Conservation (phyloP, 2,329 filamentous ascomycete genomes). For the Thielaviopsis ethacetica region DNA sequence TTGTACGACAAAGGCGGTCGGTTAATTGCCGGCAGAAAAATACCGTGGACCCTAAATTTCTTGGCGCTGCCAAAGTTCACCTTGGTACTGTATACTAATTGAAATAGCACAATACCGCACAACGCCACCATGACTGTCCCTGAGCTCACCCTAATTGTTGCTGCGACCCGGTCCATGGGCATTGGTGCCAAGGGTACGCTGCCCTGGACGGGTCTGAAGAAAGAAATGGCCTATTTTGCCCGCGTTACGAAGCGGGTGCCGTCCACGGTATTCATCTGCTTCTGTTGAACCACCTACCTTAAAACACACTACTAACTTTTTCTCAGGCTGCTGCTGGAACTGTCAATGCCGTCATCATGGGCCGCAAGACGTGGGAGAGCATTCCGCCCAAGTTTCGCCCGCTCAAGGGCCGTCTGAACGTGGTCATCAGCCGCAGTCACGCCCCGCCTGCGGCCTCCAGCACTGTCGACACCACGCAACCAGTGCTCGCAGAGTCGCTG, state of each 20-base stretch:
- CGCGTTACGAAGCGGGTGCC: constrained; percentile 62
- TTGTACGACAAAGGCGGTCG: too few species aligned
- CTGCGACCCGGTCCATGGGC: constrained; percentile 78
- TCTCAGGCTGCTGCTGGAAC: constrained; percentile 19
- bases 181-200: constrained; percentile 67
- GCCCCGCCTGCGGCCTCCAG: constrained; percentile 12
- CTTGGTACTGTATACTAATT: too few species aligned
- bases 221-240: constrained; percentile 92
- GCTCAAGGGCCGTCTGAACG: constrained; percentile 62
- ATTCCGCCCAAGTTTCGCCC: constrained; percentile 69
- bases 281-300: background rate
- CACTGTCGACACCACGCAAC: constrained; percentile 18
- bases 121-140: background rate
- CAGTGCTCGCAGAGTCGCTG: constrained; percentile 42
- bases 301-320: background rate
- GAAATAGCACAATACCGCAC: too few species aligned
- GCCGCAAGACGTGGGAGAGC: constrained; percentile 89
- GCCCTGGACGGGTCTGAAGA: constrained; percentile 76
- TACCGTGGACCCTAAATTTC: too few species aligned
- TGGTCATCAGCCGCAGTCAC: constrained; percentile 53
- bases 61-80: too few species aligned
- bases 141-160: constrained; percentile 80
- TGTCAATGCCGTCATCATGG: constrained; percentile 80
- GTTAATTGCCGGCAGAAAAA: too few species aligned
- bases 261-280: constrained; percentile 19